Evolutionary conservation across 306 rosid species (phyloP), one percentile per base, ranked within the genome.

Genomic region (Macrotyloma uniflorum): DNA sequence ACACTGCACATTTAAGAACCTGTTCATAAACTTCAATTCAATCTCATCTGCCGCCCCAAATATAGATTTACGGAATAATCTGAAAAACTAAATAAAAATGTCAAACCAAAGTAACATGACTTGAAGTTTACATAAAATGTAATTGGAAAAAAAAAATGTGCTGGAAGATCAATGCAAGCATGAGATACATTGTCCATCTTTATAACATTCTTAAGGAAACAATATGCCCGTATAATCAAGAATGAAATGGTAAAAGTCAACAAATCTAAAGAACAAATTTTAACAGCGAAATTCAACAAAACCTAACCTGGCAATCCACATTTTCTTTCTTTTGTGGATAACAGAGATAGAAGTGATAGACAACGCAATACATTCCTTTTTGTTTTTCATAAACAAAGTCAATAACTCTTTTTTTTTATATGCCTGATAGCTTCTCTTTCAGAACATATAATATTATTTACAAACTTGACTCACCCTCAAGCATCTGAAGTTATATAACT

Each of bases 11-110:
- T 22, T 65, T 50, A 66, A 83, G 69, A 85, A 96, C 99, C 97
- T 96, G 93, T 96, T 82, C 98, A 96, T 82, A 83, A 96, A 96
- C 87, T 88, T 96, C 90, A 96, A 76, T 80, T 96, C 99, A 82
- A 93, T 80, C 89, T 89, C 98, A 45, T 96, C 99, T 54, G 99
- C 99, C 0, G 77, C 91, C 76, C 98, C 99, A 84, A 93, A 96
- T 85, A 96, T 91, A 61, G 82, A 90, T 83, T 91, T 96, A 40
- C 97, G 98, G 76, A 96, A 96, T 79, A 96, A 68, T 90, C 99
- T 96, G 90, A 74, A 85, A 72, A 42, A 79, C 84, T 72, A 46
- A 72, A 59, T 26, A 72, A 69, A 79, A 67, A 64, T 49, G 71
- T 53, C 50, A 51, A 65, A 74, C 64, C 55, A 79, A 50, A 64